Evolutionary conservation across 306 rosid genomes (phyloP).

Genomic region (Quercus berberidifolia): DNA sequence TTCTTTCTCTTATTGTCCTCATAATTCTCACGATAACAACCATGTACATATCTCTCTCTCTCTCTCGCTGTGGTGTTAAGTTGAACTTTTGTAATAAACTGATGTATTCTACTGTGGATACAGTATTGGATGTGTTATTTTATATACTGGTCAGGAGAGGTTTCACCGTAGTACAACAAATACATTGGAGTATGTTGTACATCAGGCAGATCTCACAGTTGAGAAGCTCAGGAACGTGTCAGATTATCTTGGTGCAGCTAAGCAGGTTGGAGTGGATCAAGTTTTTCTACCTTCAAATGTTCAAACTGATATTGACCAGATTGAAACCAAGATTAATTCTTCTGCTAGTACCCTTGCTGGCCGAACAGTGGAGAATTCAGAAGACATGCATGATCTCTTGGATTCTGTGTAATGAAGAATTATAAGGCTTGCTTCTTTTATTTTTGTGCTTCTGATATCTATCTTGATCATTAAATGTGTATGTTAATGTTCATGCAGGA

Average conservation of each 20-base stretch:
- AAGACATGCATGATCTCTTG: conserved; percentile 45
- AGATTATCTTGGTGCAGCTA: conserved; percentile 67
- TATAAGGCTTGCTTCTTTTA: neutral
- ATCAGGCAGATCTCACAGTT: conserved; percentile 55
- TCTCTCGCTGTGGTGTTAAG: neutral
- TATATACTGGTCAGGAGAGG: conserved; percentile 67
- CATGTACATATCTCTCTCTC: conserved; percentile 27
- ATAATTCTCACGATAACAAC: conserved; percentile 39
- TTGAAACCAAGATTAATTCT: conserved; percentile 45
- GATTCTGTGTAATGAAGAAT: conserved; percentile 49
- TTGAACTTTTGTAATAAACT: conserved; percentile 2
- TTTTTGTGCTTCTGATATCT: neutral
- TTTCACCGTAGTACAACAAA: conserved; percentile 53
- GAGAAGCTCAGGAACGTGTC: conserved; percentile 68
- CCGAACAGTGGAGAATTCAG: conserved; percentile 45
- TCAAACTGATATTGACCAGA: conserved; percentile 63
- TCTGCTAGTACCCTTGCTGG: conserved; percentile 52
- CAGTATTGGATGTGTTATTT: conserved; percentile 52
- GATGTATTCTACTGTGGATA: conserved; percentile 1
- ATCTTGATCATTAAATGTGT: neutral
- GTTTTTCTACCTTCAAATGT: conserved; percentile 68
- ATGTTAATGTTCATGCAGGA: conserved; percentile 39
- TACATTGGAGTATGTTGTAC: conserved; percentile 56
- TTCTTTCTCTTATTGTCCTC: conserved; percentile 42
- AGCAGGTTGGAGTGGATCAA: conserved; percentile 68